Evolutionary conservation across 2,329 filamentous ascomycete genomes (phyloP).

Genomic region (Fonsecaea nubica): DNA sequence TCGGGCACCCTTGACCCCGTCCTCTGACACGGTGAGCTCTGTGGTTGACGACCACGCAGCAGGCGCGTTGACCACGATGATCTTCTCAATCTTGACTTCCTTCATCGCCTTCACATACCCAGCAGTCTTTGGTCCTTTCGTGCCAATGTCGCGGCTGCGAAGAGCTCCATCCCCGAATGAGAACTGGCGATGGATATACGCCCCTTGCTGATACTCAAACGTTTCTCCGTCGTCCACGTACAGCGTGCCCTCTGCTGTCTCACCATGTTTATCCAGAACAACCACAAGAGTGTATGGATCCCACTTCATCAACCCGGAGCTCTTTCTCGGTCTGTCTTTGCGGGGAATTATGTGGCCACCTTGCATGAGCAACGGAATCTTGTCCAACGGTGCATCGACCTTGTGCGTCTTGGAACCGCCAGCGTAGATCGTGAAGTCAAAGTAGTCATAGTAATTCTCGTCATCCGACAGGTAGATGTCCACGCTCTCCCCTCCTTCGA

Average conservation of each 20-base stretch:
- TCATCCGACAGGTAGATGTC: slow-evolving; percentile 88
- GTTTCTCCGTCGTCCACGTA: slow-evolving; percentile 95
- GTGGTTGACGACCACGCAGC: slow-evolving; percentile 70
- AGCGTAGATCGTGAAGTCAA: slow-evolving; percentile 79
- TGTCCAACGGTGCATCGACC: slow-evolving; percentile 79
- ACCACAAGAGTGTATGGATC: slow-evolving; percentile 95
- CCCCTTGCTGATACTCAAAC: slow-evolving; percentile 83
- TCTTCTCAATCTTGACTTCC: slow-evolving; percentile 78
- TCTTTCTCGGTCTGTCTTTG: slow-evolving; percentile 84
- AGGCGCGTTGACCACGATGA: slow-evolving; percentile 82
- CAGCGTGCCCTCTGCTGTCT: slow-evolving; percentile 75
- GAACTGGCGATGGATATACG: slow-evolving; percentile 87
- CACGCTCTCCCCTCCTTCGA: slow-evolving; percentile 73
- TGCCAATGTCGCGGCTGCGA: slow-evolving; percentile 71
- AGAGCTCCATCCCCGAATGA: slow-evolving; percentile 66
- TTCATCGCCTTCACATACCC: slow-evolving; percentile 81
- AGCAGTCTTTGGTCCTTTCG: slow-evolving; percentile 67
- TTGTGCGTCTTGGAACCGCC: slow-evolving; percentile 73
- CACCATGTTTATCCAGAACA: slow-evolving; percentile 69
- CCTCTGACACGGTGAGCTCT: slow-evolving; percentile 58
- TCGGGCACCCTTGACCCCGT: slow-evolving; percentile 53
- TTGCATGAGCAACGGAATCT: slow-evolving; percentile 87
- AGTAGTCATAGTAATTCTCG: slow-evolving; percentile 94
- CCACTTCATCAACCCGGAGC: slow-evolving; percentile 85
- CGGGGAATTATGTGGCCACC: slow-evolving; percentile 91